Conservation (phyloP, 139 green algal species). For the Deuterostichococcus epilithicus region DNA sequence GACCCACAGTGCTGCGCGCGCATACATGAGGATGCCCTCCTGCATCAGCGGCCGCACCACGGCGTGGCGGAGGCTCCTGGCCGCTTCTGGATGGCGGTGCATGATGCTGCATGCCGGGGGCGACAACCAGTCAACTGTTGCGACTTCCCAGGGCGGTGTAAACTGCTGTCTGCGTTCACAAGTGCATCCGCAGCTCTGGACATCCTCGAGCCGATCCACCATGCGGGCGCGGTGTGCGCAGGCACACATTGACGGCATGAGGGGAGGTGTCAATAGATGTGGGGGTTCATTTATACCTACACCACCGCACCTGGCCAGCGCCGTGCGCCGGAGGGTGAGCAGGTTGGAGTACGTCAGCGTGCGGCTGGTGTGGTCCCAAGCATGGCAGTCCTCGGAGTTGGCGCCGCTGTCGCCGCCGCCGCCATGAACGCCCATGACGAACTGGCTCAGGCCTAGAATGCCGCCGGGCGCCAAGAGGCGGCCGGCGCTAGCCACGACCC, state of each 20-base stretch:
- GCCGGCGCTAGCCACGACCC: conserved; percentile 3
- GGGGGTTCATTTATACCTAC: no score
- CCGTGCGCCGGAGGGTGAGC: conserved; percentile 2
- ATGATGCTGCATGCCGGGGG: neutral
- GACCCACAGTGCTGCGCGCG: neutral
- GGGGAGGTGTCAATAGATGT: no score
- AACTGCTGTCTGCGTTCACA: conserved; percentile 9
- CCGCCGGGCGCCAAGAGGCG: conserved; percentile 1
- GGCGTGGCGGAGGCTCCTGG: neutral
- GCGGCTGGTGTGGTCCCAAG: conserved; percentile 6
- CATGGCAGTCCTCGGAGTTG: neutral
- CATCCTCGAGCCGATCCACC: neutral
- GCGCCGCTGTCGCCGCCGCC: neutral
- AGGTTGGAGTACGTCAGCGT: conserved; percentile 11
- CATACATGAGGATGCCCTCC: neutral
- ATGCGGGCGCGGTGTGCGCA: no score
- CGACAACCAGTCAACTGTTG: neutral
- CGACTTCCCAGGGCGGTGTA: no score
- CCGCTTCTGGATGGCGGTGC: neutral
- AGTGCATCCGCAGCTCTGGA: neutral
- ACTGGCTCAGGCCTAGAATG: conserved; percentile 6
- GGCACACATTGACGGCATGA: no score
- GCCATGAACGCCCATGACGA: neutral
- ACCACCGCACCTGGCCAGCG: neutral
- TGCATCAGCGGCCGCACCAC: neutral